Percentiles rank a stretch among this genome's conserved stretches.
phyloP scores from a whole-genome alignment of 257 asterid species.

The Solanum habrochaites region DNA sequence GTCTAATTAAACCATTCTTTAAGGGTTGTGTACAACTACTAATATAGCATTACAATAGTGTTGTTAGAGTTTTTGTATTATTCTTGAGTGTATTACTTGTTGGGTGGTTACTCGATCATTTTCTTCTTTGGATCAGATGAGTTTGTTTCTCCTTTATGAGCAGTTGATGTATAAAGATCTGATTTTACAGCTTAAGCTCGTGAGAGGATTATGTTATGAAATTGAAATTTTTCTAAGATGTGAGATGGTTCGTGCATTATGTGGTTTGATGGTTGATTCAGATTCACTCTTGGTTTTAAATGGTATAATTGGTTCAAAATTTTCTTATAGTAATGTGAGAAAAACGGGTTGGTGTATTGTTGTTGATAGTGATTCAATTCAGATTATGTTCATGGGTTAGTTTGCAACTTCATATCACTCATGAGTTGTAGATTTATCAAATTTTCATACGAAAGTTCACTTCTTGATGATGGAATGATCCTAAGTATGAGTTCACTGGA shows the following conservation, averaged over 20 bases:
- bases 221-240: not conserved
- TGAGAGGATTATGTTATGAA: not conserved
- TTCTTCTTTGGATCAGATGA: too few species aligned
- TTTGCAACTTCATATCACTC: not conserved
- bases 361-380: not conserved
- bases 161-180: not conserved
- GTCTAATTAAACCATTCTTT: too few species aligned
- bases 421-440: not conserved
- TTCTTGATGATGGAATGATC: not conserved
- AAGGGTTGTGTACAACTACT: too few species aligned
- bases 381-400: not conserved
- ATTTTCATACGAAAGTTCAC: too few species aligned
- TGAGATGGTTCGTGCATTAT: not conserved
- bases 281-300: not conserved
- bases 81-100: too few species aligned
- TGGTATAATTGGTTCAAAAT: not conserved
- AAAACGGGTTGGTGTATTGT: not conserved
- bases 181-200: not conserved
- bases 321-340: not conserved
- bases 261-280: not conserved
- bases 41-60: too few species aligned
- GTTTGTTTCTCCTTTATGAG: too few species aligned
- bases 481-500: not conserved
- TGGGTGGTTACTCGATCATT: too few species aligned
- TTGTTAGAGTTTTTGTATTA: too few species aligned